These are phyloP conservation scores for Ascochyta koolunga DNA, from an alignment of 2,329 filamentous ascomycete genomes.

Conservation along the genomic window DNA sequence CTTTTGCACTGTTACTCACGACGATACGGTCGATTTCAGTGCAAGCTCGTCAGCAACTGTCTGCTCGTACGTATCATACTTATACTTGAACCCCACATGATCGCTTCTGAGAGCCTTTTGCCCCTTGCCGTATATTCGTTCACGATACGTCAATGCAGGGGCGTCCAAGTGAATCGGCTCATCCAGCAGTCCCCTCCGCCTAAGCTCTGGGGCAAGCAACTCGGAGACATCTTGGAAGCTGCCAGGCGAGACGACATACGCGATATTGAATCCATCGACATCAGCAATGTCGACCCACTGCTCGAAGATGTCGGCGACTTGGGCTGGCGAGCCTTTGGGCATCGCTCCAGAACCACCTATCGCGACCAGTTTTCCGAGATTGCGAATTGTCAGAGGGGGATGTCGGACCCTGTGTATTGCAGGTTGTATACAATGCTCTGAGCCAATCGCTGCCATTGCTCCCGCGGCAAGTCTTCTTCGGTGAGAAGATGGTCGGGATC, in stretches of 20 bases:
- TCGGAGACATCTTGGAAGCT: conserved; percentile 22
- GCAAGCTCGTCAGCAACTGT: conserved; percentile 9
- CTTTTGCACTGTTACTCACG: no score
- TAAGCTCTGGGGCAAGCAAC: conserved; percentile 22
- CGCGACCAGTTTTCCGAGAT: conserved; percentile 52
- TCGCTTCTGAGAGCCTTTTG: conserved; percentile 18
- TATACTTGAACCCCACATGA: conserved; percentile 22
- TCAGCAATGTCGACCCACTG: conserved; percentile 70
- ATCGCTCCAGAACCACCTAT: conserved; percentile 69
- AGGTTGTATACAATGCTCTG: conserved; percentile 22
- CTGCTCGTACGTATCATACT: conserved; percentile 22
- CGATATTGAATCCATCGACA: conserved; percentile 75
- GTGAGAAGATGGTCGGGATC: conserved; percentile 64
- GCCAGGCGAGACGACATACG: conserved; percentile 22
- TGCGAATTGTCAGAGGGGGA: conserved; percentile 22
- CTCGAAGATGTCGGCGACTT: conserved; percentile 71
- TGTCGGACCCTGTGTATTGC: conserved; percentile 18
- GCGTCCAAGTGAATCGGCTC: conserved; percentile 12
- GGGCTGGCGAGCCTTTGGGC: conserved; percentile 65
- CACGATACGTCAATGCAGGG: conserved; percentile 19
- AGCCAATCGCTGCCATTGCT: conserved; percentile 19
- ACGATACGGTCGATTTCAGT: no score
- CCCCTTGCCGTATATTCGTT: conserved; percentile 21
- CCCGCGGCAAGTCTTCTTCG: conserved; percentile 18
- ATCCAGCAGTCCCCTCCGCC: conserved; percentile 15